These are phyloP conservation scores for Torulaspora franciscae DNA, from an alignment of 805 yeast species.

Conservation along the genomic window DNA sequence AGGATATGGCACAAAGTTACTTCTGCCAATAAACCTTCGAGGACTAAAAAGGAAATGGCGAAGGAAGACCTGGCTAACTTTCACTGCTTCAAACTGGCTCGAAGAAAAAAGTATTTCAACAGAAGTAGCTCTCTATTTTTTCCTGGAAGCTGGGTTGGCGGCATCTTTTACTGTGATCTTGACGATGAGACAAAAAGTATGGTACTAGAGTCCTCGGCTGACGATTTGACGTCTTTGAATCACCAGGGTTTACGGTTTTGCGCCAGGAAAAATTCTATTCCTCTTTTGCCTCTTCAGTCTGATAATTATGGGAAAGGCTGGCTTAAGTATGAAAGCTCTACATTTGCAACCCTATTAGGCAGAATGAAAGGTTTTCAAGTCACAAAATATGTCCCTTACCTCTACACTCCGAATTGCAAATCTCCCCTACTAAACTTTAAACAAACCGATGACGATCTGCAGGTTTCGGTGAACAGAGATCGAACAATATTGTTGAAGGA, in stretches of 20 bases:
- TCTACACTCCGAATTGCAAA: constrained; percentile 45
- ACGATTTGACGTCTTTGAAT: constrained; percentile 7
- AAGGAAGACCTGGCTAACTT: constrained; percentile 21
- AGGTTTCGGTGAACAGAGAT: neutral
- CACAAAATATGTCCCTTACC: constrained; percentile 51
- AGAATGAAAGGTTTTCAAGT: constrained; percentile 23
- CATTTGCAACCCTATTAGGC: constrained; percentile 14
- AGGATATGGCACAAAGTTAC: neutral
- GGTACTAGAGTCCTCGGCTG: constrained; percentile 19
- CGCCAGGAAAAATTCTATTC: constrained; percentile 36
- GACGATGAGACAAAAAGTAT: constrained; percentile 28
- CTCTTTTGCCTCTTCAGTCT: constrained; percentile 55
- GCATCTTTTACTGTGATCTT: constrained; percentile 49
- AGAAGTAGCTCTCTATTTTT: constrained; percentile 44
- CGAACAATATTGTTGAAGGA: constrained; percentile 15
- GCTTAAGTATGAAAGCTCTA: constrained; percentile 36
- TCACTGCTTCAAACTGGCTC: constrained; percentile 54
- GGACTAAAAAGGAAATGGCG: constrained; percentile 13
- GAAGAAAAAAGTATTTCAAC: constrained; percentile 50
- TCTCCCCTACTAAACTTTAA: constrained; percentile 34
- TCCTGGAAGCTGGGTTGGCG: constrained; percentile 62
- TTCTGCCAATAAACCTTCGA: neutral
- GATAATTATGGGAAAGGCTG: constrained; percentile 48
- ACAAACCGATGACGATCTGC: neutral
- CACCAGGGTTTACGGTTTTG: constrained; percentile 28